These are phyloP conservation scores for Melanogaster broomeanus DNA, from an alignment of 768 basidiomycete species.

Conservation along the genomic window DNA sequence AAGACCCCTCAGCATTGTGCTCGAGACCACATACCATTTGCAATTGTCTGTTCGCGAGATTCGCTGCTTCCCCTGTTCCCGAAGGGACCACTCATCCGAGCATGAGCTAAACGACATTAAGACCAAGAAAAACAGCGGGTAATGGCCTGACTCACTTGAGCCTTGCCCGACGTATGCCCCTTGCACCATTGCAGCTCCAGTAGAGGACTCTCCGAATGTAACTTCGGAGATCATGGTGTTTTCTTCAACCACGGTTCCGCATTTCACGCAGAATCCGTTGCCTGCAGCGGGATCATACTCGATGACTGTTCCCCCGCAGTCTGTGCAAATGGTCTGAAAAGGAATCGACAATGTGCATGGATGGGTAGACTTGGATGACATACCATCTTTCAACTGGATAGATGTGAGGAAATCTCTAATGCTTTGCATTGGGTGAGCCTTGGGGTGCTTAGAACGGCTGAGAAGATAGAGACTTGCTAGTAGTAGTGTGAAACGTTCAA, in stretches of 20 bases:
- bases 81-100: slow-evolving; percentile 79
- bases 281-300: slow-evolving; percentile 85
- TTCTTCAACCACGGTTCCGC: slow-evolving; percentile 91
- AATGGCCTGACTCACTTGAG: slow-evolving; percentile 63
- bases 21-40: slow-evolving; percentile 61
- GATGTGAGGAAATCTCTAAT: no score
- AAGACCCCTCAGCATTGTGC: not conserved
- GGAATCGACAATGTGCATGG: not conserved
- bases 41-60: slow-evolving; percentile 88
- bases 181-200: slow-evolving; percentile 93
- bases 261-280: slow-evolving; percentile 82
- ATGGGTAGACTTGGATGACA: not conserved
- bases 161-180: slow-evolving; percentile 91
- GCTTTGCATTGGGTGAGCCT: no score
- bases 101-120: slow-evolving; percentile 56
- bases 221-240: slow-evolving; percentile 94
- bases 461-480: no score
- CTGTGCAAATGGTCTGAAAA: slow-evolving; percentile 61
- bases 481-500: not conserved
- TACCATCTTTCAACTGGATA: slow-evolving; percentile 16
- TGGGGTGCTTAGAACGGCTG: not conserved
- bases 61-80: slow-evolving; percentile 79
- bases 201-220: slow-evolving; percentile 90
- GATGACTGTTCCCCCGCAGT: slow-evolving; percentile 82
- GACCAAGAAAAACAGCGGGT: not conserved